Evolutionary conservation across 331 rosid genomes (phyloP).

Genomic region (Saraca asoca): DNA sequence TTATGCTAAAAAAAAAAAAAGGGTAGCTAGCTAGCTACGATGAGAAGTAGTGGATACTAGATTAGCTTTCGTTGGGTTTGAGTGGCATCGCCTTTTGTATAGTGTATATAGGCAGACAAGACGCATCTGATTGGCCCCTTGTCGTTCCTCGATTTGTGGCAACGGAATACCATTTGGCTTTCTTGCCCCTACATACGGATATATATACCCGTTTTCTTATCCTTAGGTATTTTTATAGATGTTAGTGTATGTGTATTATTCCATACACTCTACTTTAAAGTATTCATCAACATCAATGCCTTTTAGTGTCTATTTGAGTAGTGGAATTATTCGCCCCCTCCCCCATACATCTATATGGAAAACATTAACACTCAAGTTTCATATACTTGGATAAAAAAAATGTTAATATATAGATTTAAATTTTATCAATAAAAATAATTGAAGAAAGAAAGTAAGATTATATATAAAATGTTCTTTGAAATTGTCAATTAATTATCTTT

Average conservation of each 20-base stretch:
- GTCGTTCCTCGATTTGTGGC: constrained; percentile 55
- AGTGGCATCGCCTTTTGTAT: constrained; percentile 54
- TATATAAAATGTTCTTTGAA: no score
- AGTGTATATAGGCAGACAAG: constrained; percentile 61
- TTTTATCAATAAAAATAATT: no score
- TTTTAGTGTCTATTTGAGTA: constrained; percentile 38
- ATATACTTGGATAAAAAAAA: not conserved
- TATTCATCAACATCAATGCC: constrained; percentile 56
- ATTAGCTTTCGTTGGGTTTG: constrained; percentile 49
- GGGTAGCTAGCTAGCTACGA: not conserved
- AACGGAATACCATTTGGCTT: constrained; percentile 37
- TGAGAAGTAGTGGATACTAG: constrained; percentile 19
- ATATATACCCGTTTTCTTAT: constrained; percentile 12
- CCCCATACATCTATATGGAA: not conserved
- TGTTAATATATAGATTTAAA: no score
- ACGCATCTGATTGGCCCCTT: constrained; percentile 43
- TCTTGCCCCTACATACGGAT: constrained; percentile 17
- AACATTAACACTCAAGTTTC: no score
- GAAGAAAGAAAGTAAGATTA: no score
- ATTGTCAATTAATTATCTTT: no score
- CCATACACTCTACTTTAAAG: not conserved
- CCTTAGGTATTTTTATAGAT: not conserved
- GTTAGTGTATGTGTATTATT: constrained; percentile 8
- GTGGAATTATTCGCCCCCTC: constrained; percentile 36
- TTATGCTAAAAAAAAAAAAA: no score